phyloP scores from a whole-genome alignment of 1,284 basidiomycete genomes.

The Apiotrichum laibachii region DNA sequence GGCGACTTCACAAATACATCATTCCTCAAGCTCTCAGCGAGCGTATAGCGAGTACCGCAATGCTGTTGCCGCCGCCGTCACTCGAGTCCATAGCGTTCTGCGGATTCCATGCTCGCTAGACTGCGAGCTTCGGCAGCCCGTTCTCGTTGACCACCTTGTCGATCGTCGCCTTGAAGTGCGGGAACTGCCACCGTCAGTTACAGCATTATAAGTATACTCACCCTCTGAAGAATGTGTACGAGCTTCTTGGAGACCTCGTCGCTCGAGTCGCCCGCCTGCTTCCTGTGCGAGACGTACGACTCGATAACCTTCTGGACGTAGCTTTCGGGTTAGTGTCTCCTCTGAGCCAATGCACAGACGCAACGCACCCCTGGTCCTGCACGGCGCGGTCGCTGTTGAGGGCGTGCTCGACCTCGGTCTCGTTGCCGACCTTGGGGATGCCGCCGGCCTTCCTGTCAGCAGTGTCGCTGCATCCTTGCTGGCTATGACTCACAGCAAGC shows the following conservation, averaged over 20 bases:
- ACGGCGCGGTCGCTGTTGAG: slow-evolving; percentile 15
- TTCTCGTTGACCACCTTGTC: slow-evolving; percentile 12
- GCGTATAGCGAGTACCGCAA: no score
- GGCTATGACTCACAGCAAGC: not conserved
- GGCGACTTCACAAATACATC: no score
- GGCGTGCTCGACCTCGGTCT: slow-evolving; percentile 17
- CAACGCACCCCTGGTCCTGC: slow-evolving; percentile 18
- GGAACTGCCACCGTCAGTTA: slow-evolving; percentile 6
- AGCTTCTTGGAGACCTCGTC: slow-evolving; percentile 16
- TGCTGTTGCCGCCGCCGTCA: no score
- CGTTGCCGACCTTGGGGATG: slow-evolving; percentile 17
- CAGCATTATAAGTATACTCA: not conserved
- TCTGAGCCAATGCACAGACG: no score
- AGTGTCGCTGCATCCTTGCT: not conserved
- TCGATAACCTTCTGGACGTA: slow-evolving; percentile 16
- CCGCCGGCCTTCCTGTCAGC: not conserved
- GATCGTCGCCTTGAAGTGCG: slow-evolving; percentile 10
- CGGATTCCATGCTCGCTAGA: not conserved
- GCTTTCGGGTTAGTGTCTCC: no score
- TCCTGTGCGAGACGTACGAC: slow-evolving; percentile 19
- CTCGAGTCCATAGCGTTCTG: no score
- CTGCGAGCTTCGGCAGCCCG: slow-evolving; percentile 9
- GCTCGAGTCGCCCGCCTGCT: slow-evolving; percentile 19
- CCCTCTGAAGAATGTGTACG: slow-evolving; percentile 9
- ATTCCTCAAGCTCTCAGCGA: no score